Evolutionary conservation across 768 basidiomycete species (phyloP), one percentile per base, ranked within the genome.

Genomic region (Leccinum disarticulatum): DNA sequence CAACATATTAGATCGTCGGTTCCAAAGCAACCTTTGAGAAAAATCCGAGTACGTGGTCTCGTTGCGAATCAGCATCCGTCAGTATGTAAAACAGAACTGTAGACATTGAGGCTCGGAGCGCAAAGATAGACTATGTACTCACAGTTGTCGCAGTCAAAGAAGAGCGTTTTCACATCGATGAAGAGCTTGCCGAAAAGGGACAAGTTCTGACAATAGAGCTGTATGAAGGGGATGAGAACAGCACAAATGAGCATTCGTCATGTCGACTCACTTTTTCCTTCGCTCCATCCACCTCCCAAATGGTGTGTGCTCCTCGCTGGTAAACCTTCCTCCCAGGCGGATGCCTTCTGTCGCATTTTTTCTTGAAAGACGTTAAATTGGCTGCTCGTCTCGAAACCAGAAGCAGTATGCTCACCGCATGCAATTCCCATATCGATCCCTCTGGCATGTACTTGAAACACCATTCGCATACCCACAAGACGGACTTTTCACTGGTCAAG

Each of bases 391-490:
- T 61, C 54, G 56, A 47, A 53, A 55, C 13, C 25, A 58, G 56
- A 61, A 60, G 31, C 41, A 4, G 52, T 11, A 43, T 30, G 33
- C 83, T 67, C 66, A 88, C 82, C 47, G 83, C 80, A 65, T 91
- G 88, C 61, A 87, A 79, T 61, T 86, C 88, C 86, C 90, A 95
- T 22, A 79, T 77, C 2, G 76, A 73, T 15, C 85, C 83, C 50
- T 93, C 88, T 2, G 85, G 78, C 88, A 95, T 93, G 70, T 99
- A 99, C 76, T 97, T 98, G 86, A 98, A 97, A 77, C 96, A 99
- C 61, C 85, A 83, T 65, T 95, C 90, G 70, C 94, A 96, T 6
- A 95, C 92, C 84, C 87, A 95, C 19, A 95, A 73, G 33, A 77
- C 74, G 17, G 84, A 74, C 52, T 79, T 79, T 62, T 85, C 86